Conservation (phyloP, 495 filamentous ascomycete species). For the Neurospora sublineolata region DNA sequence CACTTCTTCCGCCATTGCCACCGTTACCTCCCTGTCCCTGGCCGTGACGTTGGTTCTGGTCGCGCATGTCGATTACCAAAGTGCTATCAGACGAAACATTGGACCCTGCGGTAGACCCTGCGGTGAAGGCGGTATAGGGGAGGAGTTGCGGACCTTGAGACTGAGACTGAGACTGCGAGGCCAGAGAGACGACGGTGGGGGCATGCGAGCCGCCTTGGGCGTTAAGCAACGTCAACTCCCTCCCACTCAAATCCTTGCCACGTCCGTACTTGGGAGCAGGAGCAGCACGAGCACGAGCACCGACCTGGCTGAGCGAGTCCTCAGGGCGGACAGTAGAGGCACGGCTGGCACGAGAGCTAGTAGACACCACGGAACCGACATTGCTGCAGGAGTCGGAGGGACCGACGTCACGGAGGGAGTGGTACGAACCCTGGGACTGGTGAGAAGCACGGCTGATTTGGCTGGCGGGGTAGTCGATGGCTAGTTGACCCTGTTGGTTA, state of each 20-base stretch:
- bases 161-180: not conserved
- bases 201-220: not conserved
- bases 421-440: not conserved
- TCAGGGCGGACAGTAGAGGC: not conserved
- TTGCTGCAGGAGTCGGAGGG: not conserved
- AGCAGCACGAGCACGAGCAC: not conserved
- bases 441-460: not conserved
- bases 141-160: not conserved
- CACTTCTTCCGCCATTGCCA: not conserved
- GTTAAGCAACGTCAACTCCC: not conserved
- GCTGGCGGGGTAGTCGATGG: not conserved
- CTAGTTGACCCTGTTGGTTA: not conserved
- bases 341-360: not conserved
- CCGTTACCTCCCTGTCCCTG: not conserved
- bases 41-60: no score
- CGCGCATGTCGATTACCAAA: not conserved
- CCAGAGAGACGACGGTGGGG: no score
- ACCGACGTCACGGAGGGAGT: not conserved
- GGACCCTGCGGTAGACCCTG: not conserved
- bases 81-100: not conserved
- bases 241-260: not conserved
- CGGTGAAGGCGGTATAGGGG: not conserved
- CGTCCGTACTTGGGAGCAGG: not conserved
- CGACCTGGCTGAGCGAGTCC: not conserved
- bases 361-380: not conserved